Conservation (phyloP, 306 rosid species). For the Castanospermum australe region DNA sequence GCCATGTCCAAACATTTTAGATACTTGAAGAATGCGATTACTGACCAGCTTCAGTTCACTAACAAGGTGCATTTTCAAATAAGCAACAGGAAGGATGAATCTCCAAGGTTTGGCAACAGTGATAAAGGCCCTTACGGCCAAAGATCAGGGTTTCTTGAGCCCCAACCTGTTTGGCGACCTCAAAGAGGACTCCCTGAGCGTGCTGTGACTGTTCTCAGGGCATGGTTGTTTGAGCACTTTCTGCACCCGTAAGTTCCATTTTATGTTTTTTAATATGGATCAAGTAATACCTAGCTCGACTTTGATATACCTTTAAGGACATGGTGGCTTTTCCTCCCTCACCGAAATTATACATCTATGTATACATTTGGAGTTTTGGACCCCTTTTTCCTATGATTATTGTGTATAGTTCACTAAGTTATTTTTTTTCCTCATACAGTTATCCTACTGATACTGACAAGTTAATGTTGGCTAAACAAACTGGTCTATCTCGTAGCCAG, state of each 20-base stretch:
- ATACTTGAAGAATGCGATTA: slow-evolving; percentile 69
- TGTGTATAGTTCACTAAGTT: not conserved
- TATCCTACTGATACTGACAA: slow-evolving; percentile 93
- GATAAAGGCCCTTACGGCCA: slow-evolving; percentile 48
- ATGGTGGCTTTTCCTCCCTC: not conserved
- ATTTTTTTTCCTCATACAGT: slow-evolving; percentile 35
- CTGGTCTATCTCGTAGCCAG: slow-evolving; percentile 94
- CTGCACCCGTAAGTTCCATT: slow-evolving; percentile 76
- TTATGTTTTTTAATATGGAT: not conserved
- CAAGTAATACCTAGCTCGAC: not conserved
- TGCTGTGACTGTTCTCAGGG: slow-evolving; percentile 74
- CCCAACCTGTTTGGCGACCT: slow-evolving; percentile 88
- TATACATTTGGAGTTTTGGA: not conserved
- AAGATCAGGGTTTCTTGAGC: slow-evolving; percentile 58
- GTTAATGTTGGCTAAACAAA: slow-evolving; percentile 83
- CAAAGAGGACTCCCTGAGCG: slow-evolving; percentile 94
- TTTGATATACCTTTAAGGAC: not conserved
- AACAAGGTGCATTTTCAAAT: slow-evolving; percentile 37
- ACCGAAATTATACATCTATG: not conserved
- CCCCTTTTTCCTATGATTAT: not conserved
- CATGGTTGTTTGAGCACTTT: slow-evolving; percentile 91
- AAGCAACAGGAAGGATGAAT: slow-evolving; percentile 43
- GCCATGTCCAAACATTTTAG: slow-evolving; percentile 79
- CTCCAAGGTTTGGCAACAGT: slow-evolving; percentile 35
- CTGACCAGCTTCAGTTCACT: slow-evolving; percentile 69